Conservation (phyloP, 179 eudicot species). For the Vitellaria paradoxa region DNA sequence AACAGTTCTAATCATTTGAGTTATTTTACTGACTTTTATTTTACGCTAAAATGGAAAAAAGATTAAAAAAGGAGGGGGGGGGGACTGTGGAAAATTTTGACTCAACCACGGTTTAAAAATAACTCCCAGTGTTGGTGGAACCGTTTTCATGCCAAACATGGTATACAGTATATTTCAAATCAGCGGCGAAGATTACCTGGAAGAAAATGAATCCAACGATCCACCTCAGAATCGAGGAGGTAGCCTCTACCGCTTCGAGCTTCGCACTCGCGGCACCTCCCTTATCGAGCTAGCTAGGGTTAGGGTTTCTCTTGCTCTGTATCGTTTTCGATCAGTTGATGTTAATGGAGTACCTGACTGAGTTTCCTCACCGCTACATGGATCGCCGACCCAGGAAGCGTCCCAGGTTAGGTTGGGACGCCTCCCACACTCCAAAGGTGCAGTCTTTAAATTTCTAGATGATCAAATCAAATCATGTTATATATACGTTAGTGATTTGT, state of each 20-base stretch:
- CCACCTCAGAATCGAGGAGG: not conserved
- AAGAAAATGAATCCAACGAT: not conserved
- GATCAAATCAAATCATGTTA: not conserved
- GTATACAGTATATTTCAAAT: not conserved
- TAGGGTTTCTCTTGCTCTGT: constrained; percentile 5
- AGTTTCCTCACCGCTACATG: constrained; percentile 40
- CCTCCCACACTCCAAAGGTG: constrained; percentile 57
- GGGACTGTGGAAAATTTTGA: not conserved
- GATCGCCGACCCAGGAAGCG: constrained; percentile 81
- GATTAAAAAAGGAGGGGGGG: no score
- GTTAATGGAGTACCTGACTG: constrained; percentile 52
- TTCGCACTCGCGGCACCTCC: not conserved
- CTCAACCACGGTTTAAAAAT: not conserved
- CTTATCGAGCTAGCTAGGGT: constrained; percentile 4
- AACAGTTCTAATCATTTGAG: no score
- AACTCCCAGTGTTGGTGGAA: not conserved
- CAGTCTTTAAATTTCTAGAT: constrained; percentile 5
- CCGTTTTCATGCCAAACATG: not conserved
- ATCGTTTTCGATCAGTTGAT: constrained; percentile 12
- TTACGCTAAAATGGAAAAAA: no score
- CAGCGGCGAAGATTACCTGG: not conserved
- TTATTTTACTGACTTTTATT: no score
- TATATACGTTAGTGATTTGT: not conserved
- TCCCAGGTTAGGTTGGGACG: constrained; percentile 61
- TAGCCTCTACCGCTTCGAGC: not conserved